phyloP scores from a whole-genome alignment of 495 filamentous ascomycete species.

The Aspergillus baeticus region DNA sequence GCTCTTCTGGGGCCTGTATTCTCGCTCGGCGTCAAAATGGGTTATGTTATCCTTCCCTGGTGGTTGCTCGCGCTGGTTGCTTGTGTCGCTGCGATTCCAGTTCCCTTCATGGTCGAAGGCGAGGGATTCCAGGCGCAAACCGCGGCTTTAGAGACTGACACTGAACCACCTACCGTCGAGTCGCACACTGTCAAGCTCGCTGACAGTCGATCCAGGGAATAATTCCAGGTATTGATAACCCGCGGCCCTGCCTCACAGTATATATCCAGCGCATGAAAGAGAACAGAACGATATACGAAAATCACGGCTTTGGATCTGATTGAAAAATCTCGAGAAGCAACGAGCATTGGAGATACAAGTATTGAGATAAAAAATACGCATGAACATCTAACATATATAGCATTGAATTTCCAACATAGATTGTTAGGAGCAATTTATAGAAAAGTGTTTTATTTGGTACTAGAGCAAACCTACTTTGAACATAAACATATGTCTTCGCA shows the following conservation, averaged over 20 bases:
- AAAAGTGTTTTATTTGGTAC: no score
- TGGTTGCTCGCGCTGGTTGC: slow-evolving; percentile 66
- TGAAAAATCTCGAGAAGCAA: neutral
- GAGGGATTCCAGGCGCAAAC: slow-evolving; percentile 61
- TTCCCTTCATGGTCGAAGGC: slow-evolving; percentile 71
- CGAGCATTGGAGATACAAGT: neutral
- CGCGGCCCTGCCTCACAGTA: no score
- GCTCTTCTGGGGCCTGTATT: slow-evolving; percentile 64
- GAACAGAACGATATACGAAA: neutral
- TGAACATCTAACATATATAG: neutral
- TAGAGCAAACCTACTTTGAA: no score
- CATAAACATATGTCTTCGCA: no score
- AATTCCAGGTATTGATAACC: neutral
- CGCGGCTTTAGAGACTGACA: slow-evolving; percentile 9
- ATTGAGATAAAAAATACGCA: neutral
- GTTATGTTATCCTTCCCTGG: slow-evolving; percentile 76
- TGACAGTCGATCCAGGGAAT: neutral
- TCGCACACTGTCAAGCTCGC: neutral
- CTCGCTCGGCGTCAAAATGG: slow-evolving; percentile 65
- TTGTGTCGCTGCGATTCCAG: slow-evolving; percentile 60
- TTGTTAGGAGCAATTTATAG: neutral
- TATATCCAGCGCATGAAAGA: no score
- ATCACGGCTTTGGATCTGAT: neutral
- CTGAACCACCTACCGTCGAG: slow-evolving; percentile 21
- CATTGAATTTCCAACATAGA: neutral